Percentiles rank a stretch among this genome's conserved stretches.
phyloP scores from a whole-genome alignment of 2,329 filamentous ascomycete genomes.

The Rhynchosporium agropyri region DNA sequence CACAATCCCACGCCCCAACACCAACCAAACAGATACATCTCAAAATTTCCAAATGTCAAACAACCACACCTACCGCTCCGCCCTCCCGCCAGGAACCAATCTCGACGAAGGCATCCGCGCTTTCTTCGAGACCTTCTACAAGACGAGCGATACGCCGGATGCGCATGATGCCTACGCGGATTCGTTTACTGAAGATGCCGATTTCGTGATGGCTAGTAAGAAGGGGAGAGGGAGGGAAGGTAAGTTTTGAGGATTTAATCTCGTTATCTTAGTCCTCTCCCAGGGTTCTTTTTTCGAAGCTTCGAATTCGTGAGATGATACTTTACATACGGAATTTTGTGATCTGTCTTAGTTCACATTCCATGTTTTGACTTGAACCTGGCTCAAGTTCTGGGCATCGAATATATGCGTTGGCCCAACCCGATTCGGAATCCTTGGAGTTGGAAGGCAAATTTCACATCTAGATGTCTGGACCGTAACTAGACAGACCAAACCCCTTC shows the following conservation, averaged over 20 bases:
- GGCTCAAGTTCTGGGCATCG: no score
- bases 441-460: no score
- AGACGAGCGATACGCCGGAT: constrained; percentile 50
- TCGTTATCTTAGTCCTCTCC: neutral
- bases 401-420: no score
- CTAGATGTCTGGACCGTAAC: no score
- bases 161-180: constrained; percentile 53
- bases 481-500: no score
- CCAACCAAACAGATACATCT: neutral
- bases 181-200: constrained; percentile 52
- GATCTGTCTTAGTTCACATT: no score
- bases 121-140: constrained; percentile 73
- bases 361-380: no score
- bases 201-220: constrained; percentile 55
- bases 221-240: constrained; percentile 49
- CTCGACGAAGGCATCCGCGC: constrained; percentile 62
- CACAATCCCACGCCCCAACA: no score
- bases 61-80: constrained; percentile 24
- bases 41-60: constrained; percentile 10
- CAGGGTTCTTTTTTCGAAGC: neutral
- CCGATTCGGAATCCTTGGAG: no score
- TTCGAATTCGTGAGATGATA: no score
- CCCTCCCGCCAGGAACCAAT: constrained; percentile 23
- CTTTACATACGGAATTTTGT: no score
- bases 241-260: constrained; percentile 34